These are phyloP conservation scores for Daphne laureola DNA, from an alignment of 441 rosid genomes.

Conservation along the genomic window DNA sequence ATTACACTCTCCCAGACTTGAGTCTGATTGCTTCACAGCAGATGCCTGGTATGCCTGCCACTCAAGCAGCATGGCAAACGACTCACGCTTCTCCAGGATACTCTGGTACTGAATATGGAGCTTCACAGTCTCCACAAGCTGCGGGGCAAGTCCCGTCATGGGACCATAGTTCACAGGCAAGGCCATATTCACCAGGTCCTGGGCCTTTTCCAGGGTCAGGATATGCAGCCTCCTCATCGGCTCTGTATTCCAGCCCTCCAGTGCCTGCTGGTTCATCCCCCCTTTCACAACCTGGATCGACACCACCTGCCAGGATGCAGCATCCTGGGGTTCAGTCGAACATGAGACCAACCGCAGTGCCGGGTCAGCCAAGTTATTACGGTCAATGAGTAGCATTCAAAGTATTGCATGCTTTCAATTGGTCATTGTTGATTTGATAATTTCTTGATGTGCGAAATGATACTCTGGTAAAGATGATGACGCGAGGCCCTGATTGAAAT, in stretches of 20 bases:
- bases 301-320: conserved; percentile 20
- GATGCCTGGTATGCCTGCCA: conserved; percentile 36
- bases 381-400: conserved; percentile 24
- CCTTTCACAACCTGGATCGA: conserved; percentile 23
- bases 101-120: conserved; percentile 29
- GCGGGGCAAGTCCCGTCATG: conserved; percentile 38
- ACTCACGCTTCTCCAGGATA: conserved; percentile 39
- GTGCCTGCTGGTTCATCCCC: conserved; percentile 41
- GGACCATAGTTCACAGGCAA: conserved; percentile 36
- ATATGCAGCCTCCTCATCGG: conserved; percentile 23
- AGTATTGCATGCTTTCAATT: too few relatives aligned
- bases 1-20: conserved; percentile 73
- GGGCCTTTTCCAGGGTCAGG: conserved; percentile 41
- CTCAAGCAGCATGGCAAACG: conserved; percentile 58
- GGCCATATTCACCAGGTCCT: conserved; percentile 25
- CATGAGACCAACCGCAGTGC: conserved; percentile 27
- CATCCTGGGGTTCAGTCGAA: conserved; percentile 15
- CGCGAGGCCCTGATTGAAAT: too few relatives aligned
- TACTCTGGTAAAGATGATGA: too few relatives aligned
- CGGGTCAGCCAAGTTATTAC: conserved; percentile 45
- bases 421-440: too few relatives aligned
- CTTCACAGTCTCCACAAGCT: conserved; percentile 27
- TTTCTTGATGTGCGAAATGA: too few relatives aligned
- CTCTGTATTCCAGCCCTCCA: conserved; percentile 24
- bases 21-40: conserved; percentile 43